Base-by-base conservation (phyloP, 345 rosid species). In the Corchorus capsularis region DNA sequence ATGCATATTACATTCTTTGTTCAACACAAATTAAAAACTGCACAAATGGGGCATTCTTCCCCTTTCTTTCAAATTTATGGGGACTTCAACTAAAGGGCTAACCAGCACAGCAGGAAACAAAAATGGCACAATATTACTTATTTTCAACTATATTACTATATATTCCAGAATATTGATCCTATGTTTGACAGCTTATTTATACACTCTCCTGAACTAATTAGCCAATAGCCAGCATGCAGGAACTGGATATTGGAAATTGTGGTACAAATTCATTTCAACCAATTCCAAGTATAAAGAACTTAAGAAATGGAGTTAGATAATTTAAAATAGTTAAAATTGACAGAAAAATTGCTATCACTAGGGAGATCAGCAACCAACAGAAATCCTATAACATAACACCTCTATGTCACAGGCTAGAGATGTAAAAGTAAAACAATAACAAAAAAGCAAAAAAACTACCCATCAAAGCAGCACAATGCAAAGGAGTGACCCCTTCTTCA, bases 171-270 rank as follows among this genome's bases (percentile, higher is more conserved):
- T 63, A 63, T 37, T 16, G 22, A 63, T 46, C 47, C 67, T 17
- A 16, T 8, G 20, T 63, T 63, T 62, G 20, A 16, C 47, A 37
- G 37, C 47, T 39, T 14, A 8, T 5, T 63, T n/a, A 63, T 37
- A 47, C 47, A 63, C 22, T 15, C 22, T 63, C 39, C 49, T 63
- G 2, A 63, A 63, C 43, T 16, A 46, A 19, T 34, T 16, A 63
- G 67, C n/a, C n/a, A n/a, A n/a, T n/a, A n/a, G n/a, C 47, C 47
- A 3, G 46, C 47, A 63, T 16, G 67, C 68, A 37, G 68, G 46
- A 63, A 63, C 67, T 37, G 12, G 47, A 63, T 39, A n/a, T 4
- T 63, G 27, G 47, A 63, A 17, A 37, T 63, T 63, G 68, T 37
- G 47, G 8, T 41, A 39, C 12, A 8, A 60, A 17, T 12, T 60